phyloP scores from a whole-genome alignment of 192 early-diverging fungal species.

The Backusella tarrabulga region DNA sequence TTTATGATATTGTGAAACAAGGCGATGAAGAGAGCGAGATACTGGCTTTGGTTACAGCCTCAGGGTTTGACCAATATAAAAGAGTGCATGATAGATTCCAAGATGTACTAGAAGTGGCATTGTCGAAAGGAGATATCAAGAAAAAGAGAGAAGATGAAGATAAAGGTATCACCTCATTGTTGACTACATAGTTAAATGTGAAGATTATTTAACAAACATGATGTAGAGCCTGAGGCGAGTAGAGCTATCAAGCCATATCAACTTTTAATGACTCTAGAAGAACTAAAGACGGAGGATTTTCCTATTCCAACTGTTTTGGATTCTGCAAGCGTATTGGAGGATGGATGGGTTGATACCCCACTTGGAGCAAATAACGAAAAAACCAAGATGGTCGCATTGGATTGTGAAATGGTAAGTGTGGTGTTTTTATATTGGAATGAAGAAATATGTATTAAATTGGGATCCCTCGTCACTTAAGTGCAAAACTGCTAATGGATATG shows the following conservation, averaged over 20 bases:
- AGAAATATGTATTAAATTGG: not conserved
- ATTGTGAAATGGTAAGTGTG: conserved; percentile 61
- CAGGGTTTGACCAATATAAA: conserved; percentile 8
- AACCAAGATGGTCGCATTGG: conserved; percentile 47
- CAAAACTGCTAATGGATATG: conserved; percentile 27
- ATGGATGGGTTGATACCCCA: conserved; percentile 48
- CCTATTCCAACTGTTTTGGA: conserved; percentile 30
- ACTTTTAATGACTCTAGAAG: conserved; percentile 25
- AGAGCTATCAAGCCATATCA: conserved; percentile 3
- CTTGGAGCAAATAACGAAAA: not conserved
- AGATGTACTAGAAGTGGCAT: conserved; percentile 8
- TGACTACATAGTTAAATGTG: not conserved
- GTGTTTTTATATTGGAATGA: not conserved
- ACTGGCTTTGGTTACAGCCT: not conserved
- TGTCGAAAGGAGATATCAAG: conserved; percentile 19
- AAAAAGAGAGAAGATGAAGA: not conserved
- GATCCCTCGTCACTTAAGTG: not conserved
- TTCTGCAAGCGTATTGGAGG: not conserved
- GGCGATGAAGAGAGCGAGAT: not conserved
- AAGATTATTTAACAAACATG: not conserved
- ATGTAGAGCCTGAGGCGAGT: not conserved
- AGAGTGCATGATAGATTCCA: conserved; percentile 17
- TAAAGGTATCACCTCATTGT: not conserved
- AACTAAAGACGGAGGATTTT: conserved; percentile 31
- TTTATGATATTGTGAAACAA: not conserved